phyloP scores from a whole-genome alignment of 1,284 basidiomycete species.

The Puccinia horiana region DNA sequence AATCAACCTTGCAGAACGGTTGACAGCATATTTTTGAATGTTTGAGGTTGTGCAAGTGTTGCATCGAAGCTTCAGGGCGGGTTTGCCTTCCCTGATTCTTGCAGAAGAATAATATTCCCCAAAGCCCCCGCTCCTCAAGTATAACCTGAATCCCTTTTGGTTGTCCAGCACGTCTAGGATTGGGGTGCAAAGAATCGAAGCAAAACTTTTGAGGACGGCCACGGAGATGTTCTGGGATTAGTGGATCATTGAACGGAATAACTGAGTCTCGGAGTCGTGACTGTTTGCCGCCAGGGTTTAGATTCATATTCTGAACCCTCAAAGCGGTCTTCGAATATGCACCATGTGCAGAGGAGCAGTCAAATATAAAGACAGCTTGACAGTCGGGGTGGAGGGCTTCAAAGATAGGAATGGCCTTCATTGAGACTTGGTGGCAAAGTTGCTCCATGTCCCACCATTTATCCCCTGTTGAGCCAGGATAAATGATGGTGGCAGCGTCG shows the following conservation, averaged over 20 bases:
- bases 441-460: constrained; percentile 40
- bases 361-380: constrained; percentile 21
- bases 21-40: neutral
- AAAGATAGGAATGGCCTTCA: constrained; percentile 21
- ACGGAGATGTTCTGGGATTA: constrained; percentile 7
- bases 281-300: constrained; percentile 6
- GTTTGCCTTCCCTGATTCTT: neutral
- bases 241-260: constrained; percentile 9
- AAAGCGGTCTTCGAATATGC: neutral
- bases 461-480: constrained; percentile 22
- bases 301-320: neutral
- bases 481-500: constrained; percentile 13
- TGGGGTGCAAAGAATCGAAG: neutral
- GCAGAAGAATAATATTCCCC: neutral
- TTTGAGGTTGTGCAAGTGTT: neutral
- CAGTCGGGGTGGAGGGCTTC: constrained; percentile 10
- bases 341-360: constrained; percentile 22
- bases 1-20: neutral
- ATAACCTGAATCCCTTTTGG: constrained; percentile 17
- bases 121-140: constrained; percentile 10
- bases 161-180: neutral
- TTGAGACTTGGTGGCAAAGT: neutral
- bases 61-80: neutral
- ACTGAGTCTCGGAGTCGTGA: neutral
- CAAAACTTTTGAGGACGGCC: neutral